These are phyloP conservation scores for Colletotrichum magnum DNA, from an alignment of 2,329 filamentous ascomycete genomes.

Conservation along the genomic window DNA sequence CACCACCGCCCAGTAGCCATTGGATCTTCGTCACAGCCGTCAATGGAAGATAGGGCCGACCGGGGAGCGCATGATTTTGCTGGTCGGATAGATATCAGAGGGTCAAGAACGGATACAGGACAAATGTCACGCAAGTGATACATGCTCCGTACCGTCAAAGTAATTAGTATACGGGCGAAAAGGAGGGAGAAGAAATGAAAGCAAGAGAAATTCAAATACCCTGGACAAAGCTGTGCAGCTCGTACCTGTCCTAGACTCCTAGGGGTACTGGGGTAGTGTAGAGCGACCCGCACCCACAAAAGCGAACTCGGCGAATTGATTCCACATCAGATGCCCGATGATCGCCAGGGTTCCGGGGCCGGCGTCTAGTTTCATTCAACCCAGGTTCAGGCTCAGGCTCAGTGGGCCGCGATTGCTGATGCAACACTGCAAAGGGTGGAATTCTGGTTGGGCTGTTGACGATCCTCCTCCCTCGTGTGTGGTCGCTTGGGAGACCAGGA, in stretches of 20 bases:
- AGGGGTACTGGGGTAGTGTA: background rate
- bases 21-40: no score
- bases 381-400: background rate
- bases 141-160: no score
- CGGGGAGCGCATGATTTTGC: no score
- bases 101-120: no score
- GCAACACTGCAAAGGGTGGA: conserved; percentile 18
- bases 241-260: background rate
- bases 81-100: no score
- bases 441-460: conserved; percentile 11
- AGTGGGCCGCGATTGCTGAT: conserved; percentile 4
- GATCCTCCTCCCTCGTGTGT: conserved; percentile 24
- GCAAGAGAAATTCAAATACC: no score
- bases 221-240: background rate
- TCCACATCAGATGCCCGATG: conserved; percentile 32
- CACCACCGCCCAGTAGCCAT: no score
- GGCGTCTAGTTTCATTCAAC: background rate
- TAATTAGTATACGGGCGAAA: no score
- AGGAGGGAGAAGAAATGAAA: no score
- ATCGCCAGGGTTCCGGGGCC: conserved; percentile 9
- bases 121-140: no score
- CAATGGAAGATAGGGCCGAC: no score
- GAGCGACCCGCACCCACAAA: conserved; percentile 1
- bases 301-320: conserved; percentile 27
- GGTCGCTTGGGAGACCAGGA: conserved; percentile 18